Percentiles rank a stretch among this genome's conserved stretches.
These are phyloP conservation scores for Suaeda aralocaspica DNA, from an alignment of 148 eudicot species.

Conservation along the genomic window DNA sequence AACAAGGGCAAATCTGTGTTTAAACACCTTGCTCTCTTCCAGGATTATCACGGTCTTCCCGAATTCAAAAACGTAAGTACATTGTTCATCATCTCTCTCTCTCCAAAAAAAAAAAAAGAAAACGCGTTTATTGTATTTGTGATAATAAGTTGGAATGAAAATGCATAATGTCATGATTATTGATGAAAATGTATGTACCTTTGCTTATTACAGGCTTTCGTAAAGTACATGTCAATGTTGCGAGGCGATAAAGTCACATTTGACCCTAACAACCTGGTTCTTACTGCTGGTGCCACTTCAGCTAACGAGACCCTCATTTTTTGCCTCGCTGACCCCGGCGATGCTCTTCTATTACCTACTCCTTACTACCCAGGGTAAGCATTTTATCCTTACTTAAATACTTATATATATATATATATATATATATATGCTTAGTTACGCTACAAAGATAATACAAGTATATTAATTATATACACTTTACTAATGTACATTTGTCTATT, in stretches of 20 bases:
- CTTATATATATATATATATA: background rate
- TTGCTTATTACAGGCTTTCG: conserved; percentile 54
- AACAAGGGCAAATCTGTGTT: conserved; percentile 50
- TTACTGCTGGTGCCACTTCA: conserved; percentile 80
- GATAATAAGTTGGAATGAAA: too few species aligned
- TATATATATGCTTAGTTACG: too few species aligned
- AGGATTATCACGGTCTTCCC: conserved; percentile 79
- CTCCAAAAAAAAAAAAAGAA: too few species aligned
- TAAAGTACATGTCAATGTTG: conserved; percentile 58
- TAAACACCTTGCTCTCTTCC: conserved; percentile 71
- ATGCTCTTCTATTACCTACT: conserved; percentile 71
- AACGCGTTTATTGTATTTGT: too few species aligned
- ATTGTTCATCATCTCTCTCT: too few species aligned
- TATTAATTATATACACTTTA: background rate
- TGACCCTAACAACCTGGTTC: conserved; percentile 59
- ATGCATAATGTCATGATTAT: background rate
- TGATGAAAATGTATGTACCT: conserved; percentile 3
- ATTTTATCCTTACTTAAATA: background rate
- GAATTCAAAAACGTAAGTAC: conserved; percentile 58
- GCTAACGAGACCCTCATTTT: conserved; percentile 79
- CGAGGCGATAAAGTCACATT: conserved; percentile 57
- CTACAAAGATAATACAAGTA: background rate
- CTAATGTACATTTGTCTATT: background rate
- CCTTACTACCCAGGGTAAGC: conserved; percentile 82
- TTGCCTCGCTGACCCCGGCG: conserved; percentile 71